Percentiles rank a stretch among this genome's conserved stretches.
Evolutionary conservation across 2,329 filamentous ascomycete genomes (phyloP).

Genomic region (Xylariaceae sp.): DNA sequence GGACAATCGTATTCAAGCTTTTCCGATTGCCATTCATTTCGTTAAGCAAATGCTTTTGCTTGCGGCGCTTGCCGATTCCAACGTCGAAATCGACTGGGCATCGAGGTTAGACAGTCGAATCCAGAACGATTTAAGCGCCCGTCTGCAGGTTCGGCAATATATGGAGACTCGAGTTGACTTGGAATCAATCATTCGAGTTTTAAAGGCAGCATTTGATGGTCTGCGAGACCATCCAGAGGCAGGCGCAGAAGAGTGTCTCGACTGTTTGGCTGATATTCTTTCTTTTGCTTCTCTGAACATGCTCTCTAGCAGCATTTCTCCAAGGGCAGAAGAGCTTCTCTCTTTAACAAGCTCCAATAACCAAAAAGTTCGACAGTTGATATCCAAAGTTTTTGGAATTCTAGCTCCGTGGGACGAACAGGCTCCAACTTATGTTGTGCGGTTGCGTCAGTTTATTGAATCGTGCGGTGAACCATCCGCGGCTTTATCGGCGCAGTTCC

Average conservation of each 20-base stretch:
- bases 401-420: constrained; percentile 62
- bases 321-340: constrained; percentile 50
- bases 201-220: constrained; percentile 56
- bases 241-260: constrained; percentile 29
- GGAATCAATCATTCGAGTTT: constrained; percentile 39
- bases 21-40: constrained; percentile 67
- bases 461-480: constrained; percentile 24
- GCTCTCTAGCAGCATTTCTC: constrained; percentile 36
- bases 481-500: constrained; percentile 28
- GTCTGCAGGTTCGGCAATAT: constrained; percentile 55
- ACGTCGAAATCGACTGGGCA: constrained; percentile 79
- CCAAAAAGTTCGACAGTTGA: constrained; percentile 60
- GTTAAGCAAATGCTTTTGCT: constrained; percentile 54
- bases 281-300: constrained; percentile 29
- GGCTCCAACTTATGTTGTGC: constrained; percentile 37
- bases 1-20: constrained; percentile 49
- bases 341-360: constrained; percentile 67
- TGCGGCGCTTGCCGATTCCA: constrained; percentile 45
- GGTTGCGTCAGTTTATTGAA: constrained; percentile 26
- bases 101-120: constrained; percentile 70
- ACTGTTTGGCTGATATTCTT: constrained; percentile 27
- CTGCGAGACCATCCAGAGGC: constrained; percentile 43
- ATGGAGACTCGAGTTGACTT: constrained; percentile 41
- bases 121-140: constrained; percentile 63
- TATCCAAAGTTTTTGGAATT: constrained; percentile 71